These are phyloP conservation scores for Endotrypanum monterogeii DNA, from an alignment of 208 protist species.

Conservation along the genomic window DNA sequence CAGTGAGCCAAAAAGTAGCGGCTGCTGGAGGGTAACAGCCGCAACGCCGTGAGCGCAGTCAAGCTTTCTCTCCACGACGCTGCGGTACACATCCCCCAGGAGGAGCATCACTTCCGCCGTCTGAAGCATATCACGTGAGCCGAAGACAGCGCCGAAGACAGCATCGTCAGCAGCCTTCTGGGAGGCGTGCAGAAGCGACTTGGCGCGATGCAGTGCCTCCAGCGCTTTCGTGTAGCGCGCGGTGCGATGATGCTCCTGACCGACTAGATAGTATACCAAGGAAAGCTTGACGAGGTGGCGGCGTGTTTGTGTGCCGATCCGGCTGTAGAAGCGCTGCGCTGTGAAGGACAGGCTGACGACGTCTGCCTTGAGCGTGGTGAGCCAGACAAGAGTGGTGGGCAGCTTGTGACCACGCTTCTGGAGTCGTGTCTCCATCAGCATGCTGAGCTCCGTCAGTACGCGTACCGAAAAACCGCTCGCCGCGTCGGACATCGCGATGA, in stretches of 20 bases:
- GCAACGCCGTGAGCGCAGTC: conserved; percentile 19
- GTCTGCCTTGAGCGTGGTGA: conserved; percentile 58
- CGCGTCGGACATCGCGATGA: conserved; percentile 65
- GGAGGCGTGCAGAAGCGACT: conserved; percentile 58
- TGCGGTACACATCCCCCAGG: conserved; percentile 64
- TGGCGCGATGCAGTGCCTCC: conserved; percentile 68
- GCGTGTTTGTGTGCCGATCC: conserved; percentile 43
- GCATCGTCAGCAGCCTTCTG: conserved; percentile 38
- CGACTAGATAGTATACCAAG: conserved; percentile 77
- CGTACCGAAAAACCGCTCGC: conserved; percentile 54
- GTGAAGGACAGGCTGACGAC: conserved; percentile 72
- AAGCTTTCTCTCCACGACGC: conserved; percentile 55
- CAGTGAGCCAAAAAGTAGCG: conserved; percentile 47
- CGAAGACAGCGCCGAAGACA: conserved; percentile 54
- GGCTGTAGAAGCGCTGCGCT: conserved; percentile 69
- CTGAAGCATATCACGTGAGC: conserved; percentile 31
- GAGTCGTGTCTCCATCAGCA: conserved; percentile 41
- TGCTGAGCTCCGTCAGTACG: conserved; percentile 49
- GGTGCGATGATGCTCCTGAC: conserved; percentile 51
- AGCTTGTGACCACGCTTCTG: conserved; percentile 19
- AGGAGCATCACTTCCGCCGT: conserved; percentile 42
- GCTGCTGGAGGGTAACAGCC: conserved; percentile 33
- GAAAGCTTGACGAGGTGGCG: conserved; percentile 61
- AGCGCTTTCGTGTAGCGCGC: conserved; percentile 83
- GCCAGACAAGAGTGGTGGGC: conserved; percentile 56